Evolutionary conservation across 371 early-diverging fungal genomes (phyloP).

Genomic region (Mortierella sp.): DNA sequence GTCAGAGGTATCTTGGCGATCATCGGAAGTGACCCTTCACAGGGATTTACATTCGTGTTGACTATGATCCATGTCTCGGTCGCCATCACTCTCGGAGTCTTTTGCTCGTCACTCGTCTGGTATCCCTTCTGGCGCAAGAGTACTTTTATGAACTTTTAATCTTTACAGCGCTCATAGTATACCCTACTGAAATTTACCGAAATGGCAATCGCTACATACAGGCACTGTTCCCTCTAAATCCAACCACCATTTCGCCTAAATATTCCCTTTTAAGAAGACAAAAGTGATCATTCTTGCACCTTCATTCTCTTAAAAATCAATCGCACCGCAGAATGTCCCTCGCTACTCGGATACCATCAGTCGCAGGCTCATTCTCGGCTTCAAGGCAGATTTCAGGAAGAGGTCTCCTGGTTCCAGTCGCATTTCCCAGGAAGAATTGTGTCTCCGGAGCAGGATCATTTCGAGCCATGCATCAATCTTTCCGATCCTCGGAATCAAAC

Average conservation of each 20-base stretch:
- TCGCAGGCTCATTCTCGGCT: background rate
- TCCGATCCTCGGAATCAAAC: slow-evolving; percentile 9
- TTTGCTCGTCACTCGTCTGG: slow-evolving; percentile 64
- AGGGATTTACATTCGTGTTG: slow-evolving; percentile 62
- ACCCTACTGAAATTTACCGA: background rate
- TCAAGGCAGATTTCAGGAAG: background rate
- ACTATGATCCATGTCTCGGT: slow-evolving; percentile 62
- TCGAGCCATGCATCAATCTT: slow-evolving; percentile 1
- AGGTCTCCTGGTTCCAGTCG: background rate
- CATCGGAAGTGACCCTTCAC: slow-evolving; percentile 56
- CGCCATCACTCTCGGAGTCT: slow-evolving; percentile 70
- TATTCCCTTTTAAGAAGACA: background rate
- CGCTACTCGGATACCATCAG: slow-evolving; percentile 19
- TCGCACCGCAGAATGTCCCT: slow-evolving; percentile 12
- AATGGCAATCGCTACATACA: too few relatives aligned
- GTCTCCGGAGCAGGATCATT: background rate
- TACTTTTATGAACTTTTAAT: slow-evolving; percentile 70
- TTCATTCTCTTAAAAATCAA: background rate
- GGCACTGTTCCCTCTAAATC: too few relatives aligned
- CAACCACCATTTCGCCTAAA: slow-evolving; percentile 5
- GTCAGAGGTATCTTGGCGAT: slow-evolving; percentile 52
- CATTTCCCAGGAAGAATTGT: background rate
- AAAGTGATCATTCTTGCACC: too few relatives aligned
- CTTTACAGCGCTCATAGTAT: background rate
- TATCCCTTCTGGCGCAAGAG: slow-evolving; percentile 67